These are phyloP conservation scores for Aspergillus asperescens DNA, from an alignment of 495 filamentous ascomycete genomes.

Conservation along the genomic window DNA sequence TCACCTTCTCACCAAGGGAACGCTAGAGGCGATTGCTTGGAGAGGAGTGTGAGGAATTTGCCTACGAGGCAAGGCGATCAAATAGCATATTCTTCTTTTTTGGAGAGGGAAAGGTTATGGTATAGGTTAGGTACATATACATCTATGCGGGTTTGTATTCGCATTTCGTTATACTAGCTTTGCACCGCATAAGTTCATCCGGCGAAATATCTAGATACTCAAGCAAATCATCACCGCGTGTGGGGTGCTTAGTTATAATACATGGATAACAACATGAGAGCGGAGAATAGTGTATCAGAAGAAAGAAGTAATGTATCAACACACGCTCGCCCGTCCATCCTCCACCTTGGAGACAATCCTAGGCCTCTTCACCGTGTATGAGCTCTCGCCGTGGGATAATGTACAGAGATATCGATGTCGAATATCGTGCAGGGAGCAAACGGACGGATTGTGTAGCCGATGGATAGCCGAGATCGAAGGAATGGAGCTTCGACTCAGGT, in stretches of 20 bases:
- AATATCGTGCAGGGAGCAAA: background rate
- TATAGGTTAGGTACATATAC: no score
- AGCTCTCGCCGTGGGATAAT: background rate
- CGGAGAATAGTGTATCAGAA: constrained; percentile 16
- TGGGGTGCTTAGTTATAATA: constrained; percentile 13
- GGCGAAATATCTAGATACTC: background rate
- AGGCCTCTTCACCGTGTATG: background rate
- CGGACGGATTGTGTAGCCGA: background rate
- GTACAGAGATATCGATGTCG: background rate
- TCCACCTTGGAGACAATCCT: background rate
- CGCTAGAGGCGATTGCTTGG: constrained; percentile 42
- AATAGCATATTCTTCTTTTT: no score
- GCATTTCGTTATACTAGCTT: no score
- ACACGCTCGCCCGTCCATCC: background rate
- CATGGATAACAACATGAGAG: constrained; percentile 16
- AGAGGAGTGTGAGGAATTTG: constrained; percentile 27
- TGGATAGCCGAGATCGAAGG: background rate
- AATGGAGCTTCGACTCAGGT: background rate
- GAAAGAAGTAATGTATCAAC: constrained; percentile 3
- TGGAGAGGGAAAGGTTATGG: no score
- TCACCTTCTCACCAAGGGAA: constrained; percentile 38
- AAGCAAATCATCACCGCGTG: constrained; percentile 8
- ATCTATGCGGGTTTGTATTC: no score
- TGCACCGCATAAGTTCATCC: no score
- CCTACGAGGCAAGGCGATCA: no score